Evolutionary conservation across 176 grass and related monocot species (phyloP).

Genomic region (Luzula sylvatica): DNA sequence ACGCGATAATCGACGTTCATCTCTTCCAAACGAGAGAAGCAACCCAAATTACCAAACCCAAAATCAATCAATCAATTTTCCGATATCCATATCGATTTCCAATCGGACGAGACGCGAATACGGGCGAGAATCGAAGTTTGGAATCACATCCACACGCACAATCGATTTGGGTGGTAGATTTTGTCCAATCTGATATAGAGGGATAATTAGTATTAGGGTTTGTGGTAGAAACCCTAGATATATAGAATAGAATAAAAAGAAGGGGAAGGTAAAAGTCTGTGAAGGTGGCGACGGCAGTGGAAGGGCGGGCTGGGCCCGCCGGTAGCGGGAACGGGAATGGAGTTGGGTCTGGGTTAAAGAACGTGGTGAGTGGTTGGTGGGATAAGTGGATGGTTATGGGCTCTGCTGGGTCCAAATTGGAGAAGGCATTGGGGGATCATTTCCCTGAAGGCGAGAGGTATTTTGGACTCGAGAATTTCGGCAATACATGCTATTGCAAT

Average conservation of each 20-base stretch:
- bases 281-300: constrained; percentile 2
- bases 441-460: constrained; percentile 97
- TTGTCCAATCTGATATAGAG: not conserved
- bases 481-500: constrained; percentile 99
- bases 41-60: not conserved
- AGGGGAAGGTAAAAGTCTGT: not conserved
- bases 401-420: constrained; percentile 86
- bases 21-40: not conserved
- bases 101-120: not conserved
- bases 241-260: not conserved
- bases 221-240: not conserved
- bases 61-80: too few relatives aligned
- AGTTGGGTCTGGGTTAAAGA: constrained; percentile 66
- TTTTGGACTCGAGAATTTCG: constrained; percentile 96
- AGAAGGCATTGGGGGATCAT: constrained; percentile 95
- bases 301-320: constrained; percentile 25
- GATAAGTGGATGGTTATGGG: constrained; percentile 96
- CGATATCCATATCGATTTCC: too few relatives aligned
- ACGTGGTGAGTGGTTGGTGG: constrained; percentile 86
- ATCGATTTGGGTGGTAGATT: not conserved
- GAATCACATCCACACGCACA: not conserved
- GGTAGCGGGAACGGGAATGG: constrained; percentile 55
- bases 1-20: not conserved
- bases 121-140: not conserved
- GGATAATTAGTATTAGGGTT: not conserved